Evolutionary conservation across 352 stramenopile genomes (phyloP).

Genomic region (Globisporangium abappressorium): DNA sequence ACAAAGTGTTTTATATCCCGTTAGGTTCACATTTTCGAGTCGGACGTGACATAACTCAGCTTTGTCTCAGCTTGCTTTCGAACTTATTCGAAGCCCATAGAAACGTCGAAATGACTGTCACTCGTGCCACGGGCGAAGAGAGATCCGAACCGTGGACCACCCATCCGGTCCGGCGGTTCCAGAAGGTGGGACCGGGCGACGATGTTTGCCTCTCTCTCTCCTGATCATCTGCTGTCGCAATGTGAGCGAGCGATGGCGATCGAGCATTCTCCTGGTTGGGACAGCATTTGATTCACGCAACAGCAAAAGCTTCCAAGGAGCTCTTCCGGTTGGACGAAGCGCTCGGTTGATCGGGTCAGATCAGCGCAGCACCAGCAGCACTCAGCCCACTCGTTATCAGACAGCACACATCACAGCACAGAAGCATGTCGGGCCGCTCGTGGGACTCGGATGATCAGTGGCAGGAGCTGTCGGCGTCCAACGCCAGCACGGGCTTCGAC

Average conservation of each 20-base stretch:
- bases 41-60: background rate
- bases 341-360: background rate
- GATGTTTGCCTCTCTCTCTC: background rate
- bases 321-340: background rate
- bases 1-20: background rate
- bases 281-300: conserved; percentile 5
- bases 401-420: conserved; percentile 2
- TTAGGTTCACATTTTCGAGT: background rate
- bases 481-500: conserved; percentile 32
- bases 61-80: background rate
- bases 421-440: conserved; percentile 38
- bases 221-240: background rate
- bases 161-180: conserved; percentile 3
- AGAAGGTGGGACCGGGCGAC: background rate
- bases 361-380: conserved; percentile 10
- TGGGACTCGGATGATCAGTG: conserved; percentile 78
- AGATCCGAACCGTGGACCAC: conserved; percentile 8
- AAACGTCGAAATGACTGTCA: conserved; percentile 10
- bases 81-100: conserved; percentile 5
- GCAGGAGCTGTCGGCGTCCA: conserved; percentile 57
- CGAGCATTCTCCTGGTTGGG: conserved; percentile 3
- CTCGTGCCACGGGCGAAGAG: background rate
- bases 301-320: background rate
- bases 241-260: background rate
- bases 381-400: background rate